Evolutionary conservation across 2,329 filamentous ascomycete species (phyloP), one percentile per base, ranked within the genome.

Genomic region (Alternaria solani): DNA sequence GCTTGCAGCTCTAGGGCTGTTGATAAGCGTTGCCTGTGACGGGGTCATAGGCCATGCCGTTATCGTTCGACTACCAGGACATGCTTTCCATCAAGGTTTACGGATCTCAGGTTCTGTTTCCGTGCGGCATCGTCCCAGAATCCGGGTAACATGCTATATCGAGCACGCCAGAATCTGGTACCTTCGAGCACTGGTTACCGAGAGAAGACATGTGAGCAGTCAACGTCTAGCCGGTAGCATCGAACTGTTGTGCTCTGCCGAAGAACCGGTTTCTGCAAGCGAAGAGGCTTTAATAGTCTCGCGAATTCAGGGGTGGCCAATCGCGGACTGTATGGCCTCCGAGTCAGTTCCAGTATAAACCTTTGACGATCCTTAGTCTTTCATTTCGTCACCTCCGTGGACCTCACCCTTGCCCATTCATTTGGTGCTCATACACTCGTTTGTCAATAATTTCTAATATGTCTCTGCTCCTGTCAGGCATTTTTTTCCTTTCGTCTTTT

Each of bases 401-500:
- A 14, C 11, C 30, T 53, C 49, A 36, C 34, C 32, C 42, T 42
- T 59, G 51, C 36, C 48, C 52, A 26, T 39, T 60, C 39, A 47
- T 23, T 34, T 48, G 43, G 39, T 47, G 11, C 48, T 52, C 44
- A 43, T n/a, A 46, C 53, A 36, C 28, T 57, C 48, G 2, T 53
- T 18, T 30, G 48, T 41, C 11, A 34, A 44, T 46, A 38, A 36
- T 51, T 49, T 43, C 26, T 28, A 59, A 36, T 26, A 68, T 69
- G 65, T 34, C 58, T 28, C 46, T 57, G 20, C 46, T 65, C 14
- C 44, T 65, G 16, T 60, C 57, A 32, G 48, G 59, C 42, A 23
- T 57, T 14, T 56, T 66, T 23, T 67, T 66, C 32, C 53, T 65
- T 14, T 66, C 61, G 14, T 66, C 64, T 26, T 68, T 69, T 38